Evolutionary conservation across 768 basidiomycete genomes (phyloP), one percentile per base, ranked within the genome.

Genomic region (Zangia roseola): DNA sequence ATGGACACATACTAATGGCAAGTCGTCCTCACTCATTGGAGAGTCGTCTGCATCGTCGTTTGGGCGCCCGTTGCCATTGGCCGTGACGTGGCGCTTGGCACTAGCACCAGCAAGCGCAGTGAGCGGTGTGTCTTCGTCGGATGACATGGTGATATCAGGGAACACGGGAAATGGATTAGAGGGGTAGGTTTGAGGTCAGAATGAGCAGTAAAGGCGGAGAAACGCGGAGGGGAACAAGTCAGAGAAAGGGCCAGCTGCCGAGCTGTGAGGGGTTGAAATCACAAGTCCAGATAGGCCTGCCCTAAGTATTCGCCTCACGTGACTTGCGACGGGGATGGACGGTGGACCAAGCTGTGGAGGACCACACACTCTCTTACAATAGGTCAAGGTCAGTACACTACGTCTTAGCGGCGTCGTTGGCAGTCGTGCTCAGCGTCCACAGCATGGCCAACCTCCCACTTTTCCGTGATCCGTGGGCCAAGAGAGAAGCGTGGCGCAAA

Each of bases 391-490:
- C 43, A 47, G 63, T 50, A 13, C n/a, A n/a, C 33, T 10, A 21
- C 30, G 2, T 28, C 16, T 49, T 16, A 4, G 8, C 9, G n/a
- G 43, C 0, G 23, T 34, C 6, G 14, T 43, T 17, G 14, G 37
- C 34, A 30, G 50, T 35, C 35, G 43, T 48, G 43, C 56, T 55
- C 57, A 66, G 23, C 40, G 16, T 43, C 30, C n/a, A 53, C 55
- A 65, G 62, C 59, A 87, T 88, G 83, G 61, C 81, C 43, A 80
- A 79, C 53, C 76, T 74, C 46, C 86, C 84, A n/a, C 73, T 89
- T 45, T 94, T 85, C 63, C 85, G 91, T 69, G 94, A 97, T 67
- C 92, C 93, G 43, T 97, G 94, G 94, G 90, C 91, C 19, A 93
- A 88, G 71, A 75, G 84, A 53, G 93, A 97, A 58, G 90, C 91